Conservation (phyloP, 257 asterid species). For the Ajuga chamaepitys region DNA sequence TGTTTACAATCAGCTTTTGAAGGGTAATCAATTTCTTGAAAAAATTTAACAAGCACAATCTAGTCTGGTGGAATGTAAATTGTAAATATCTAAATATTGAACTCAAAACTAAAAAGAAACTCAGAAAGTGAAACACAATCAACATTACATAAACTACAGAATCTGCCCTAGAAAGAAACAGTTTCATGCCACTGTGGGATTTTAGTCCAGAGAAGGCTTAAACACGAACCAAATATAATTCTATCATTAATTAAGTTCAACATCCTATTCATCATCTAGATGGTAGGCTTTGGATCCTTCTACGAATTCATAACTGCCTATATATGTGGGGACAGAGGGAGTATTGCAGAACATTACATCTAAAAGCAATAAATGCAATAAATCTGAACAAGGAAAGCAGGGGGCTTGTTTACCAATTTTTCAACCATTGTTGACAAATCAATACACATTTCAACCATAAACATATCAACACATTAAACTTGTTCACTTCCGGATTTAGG, state of each 20-base stretch:
- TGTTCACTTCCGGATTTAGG: background rate
- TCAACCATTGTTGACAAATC: too few relatives aligned
- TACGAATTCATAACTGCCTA: too few relatives aligned
- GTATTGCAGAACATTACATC: background rate
- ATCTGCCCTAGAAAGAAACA: background rate
- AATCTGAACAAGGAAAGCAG: background rate
- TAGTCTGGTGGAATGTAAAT: too few relatives aligned
- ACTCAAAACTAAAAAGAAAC: background rate
- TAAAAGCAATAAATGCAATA: background rate
- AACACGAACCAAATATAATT: background rate
- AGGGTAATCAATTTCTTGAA: background rate
- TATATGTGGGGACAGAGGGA: too few relatives aligned
- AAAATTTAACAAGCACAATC: too few relatives aligned
- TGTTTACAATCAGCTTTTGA: background rate
- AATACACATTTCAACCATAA: background rate
- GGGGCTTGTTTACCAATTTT: too few relatives aligned
- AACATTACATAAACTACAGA: background rate
- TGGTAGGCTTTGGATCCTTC: too few relatives aligned
- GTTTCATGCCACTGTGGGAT: background rate
- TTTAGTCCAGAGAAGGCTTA: background rate
- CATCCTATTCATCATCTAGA: too few relatives aligned
- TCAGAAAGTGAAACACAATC: background rate
- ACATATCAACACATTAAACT: background rate
- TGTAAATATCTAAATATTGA: background rate
- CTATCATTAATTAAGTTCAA: background rate